phyloP scores from a whole-genome alignment of 2,329 filamentous ascomycete species.

The Neoscytalidium dimidiatum region DNA sequence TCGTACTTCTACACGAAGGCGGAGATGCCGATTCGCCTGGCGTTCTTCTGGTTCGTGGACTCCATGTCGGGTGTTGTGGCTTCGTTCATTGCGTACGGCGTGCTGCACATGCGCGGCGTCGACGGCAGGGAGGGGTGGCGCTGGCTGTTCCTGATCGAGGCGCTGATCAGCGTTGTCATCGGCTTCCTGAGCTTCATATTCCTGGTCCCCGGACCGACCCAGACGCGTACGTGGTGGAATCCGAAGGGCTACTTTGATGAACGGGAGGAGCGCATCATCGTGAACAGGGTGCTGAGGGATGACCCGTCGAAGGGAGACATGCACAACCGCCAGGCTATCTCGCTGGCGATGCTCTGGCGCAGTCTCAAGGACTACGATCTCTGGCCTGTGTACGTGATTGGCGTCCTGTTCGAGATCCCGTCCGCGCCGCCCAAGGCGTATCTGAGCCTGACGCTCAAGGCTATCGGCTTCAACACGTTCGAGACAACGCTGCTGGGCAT shows the following conservation, averaged over 20 bases:
- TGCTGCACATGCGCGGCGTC: constrained; percentile 62
- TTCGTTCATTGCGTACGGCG: constrained; percentile 55
- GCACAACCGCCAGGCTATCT: constrained; percentile 61
- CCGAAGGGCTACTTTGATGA: constrained; percentile 68
- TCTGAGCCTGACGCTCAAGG: constrained; percentile 37
- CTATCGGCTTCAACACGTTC: constrained; percentile 39
- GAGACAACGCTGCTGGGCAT: constrained; percentile 42
- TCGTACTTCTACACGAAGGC: constrained; percentile 62
- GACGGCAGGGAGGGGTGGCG: constrained; percentile 60
- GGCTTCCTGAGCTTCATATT: constrained; percentile 55
- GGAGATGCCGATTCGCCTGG: constrained; percentile 64
- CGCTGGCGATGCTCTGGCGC: constrained; percentile 49
- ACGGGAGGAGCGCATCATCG: constrained; percentile 68
- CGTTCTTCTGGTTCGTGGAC: constrained; percentile 68
- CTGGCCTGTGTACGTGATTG: constrained; percentile 45
- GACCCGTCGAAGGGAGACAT: constrained; percentile 61
- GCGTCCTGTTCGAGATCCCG: constrained; percentile 39
- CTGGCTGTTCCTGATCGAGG: constrained; percentile 66
- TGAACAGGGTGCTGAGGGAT: constrained; percentile 62
- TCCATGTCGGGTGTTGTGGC: constrained; percentile 55
- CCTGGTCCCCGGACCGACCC: constrained; percentile 54
- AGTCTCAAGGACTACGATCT: constrained; percentile 58
- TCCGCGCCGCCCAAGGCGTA: constrained; percentile 33
- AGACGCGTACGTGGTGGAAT: constrained; percentile 63
- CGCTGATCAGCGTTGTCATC: constrained; percentile 55